Evolutionary conservation across 345 rosid species (phyloP), one percentile per base, ranked within the genome.

Genomic region (Angophora floribunda): DNA sequence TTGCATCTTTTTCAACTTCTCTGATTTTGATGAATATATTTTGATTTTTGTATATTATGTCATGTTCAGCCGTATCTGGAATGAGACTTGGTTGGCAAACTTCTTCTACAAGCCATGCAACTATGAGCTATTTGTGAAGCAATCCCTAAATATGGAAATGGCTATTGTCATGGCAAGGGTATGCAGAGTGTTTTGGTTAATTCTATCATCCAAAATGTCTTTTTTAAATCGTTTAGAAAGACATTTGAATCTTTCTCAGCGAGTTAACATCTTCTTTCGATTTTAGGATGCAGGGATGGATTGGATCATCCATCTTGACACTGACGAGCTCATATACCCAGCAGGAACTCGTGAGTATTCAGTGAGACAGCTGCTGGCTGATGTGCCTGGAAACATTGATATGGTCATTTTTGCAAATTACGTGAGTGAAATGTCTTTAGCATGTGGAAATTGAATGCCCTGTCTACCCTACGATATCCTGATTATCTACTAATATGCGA

Each of bases 111-210:
- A 95, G 92, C 99, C 99, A 28, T 98, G 99, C 91, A 98, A 97
- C 90, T 93, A 97, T 51, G 99, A 98, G 88, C 89, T 98, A 91
- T 98, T 98, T 88, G 99, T 98, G 93, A 98, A 98, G 93, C 99
- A 98, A 91, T 95, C 99, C 32, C 94, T 98, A 89, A 95, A 98
- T 90, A 98, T 98, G 99, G 99, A 98, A 94, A 98, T 98, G 98
- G 98, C 97, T 57, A 95, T 98, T 87, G 93, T 90, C 92, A 95
- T 94, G 98, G 99, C 99, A 91, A 93, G 96, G 98, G 99, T 98
- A 96, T 88, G 22, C 3, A 15, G 15, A 51, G 41, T 52, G 14
- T 32, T 52, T 52, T 30, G 61, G 49, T 52, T 52, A 28, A 67
- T 87, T 52, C 22, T 87, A 41, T 47, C 32, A 1, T 87, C 45